Base-by-base conservation (phyloP, 768 basidiomycete species). In the Termitomyces sp. region DNA sequence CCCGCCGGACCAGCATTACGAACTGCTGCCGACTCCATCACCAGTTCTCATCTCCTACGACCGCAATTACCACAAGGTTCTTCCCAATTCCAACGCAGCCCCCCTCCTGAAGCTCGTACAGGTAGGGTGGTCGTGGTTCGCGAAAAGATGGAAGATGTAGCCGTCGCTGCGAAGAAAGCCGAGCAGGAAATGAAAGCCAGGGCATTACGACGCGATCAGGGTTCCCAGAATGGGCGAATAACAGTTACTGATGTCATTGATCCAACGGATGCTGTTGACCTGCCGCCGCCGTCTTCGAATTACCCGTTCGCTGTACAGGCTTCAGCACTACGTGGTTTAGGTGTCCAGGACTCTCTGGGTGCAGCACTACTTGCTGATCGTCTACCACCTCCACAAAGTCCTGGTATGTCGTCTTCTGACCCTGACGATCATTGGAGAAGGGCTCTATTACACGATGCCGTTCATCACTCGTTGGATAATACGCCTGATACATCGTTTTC, bases 261-360 rank as follows among this genome's bases (percentile, higher is more conserved):
- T 71, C 91, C 91, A 11, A 93, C 91, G 25, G 92, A 92, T 64
- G 81, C 81, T 25, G 90, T 93, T 35, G 91, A 93, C 65, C 67
- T 92, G 34, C 91, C 91, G 0, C 84, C 79, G 5, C 86, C 84
- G 7, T 83, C 86, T 35, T 75, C 85, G 37, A 77, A 76, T 35
- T 90, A 89, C 65, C 86, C 85, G 1, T 87, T 92, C 62, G 82
- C 86, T 7, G 81, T 88, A 38, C 90, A 91, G 66, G 81, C 90
- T 25, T 89, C 90, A 54, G 86, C 85, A 16, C 63, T 86, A 49
- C 83, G 85, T 63, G 89, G 86, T 16, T 71, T 92, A 63, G 86
- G 87, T 43, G 87, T 90, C 41, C 77, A 83, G 59, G 87, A 90
- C 47, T 89, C 89, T 27, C 73, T 91, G 7, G 86, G 88, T 55